Evolutionary conservation across 2,329 filamentous ascomycete species (phyloP), one percentile per base, ranked within the genome.

Genomic region (Colletotrichum cuscutae): DNA sequence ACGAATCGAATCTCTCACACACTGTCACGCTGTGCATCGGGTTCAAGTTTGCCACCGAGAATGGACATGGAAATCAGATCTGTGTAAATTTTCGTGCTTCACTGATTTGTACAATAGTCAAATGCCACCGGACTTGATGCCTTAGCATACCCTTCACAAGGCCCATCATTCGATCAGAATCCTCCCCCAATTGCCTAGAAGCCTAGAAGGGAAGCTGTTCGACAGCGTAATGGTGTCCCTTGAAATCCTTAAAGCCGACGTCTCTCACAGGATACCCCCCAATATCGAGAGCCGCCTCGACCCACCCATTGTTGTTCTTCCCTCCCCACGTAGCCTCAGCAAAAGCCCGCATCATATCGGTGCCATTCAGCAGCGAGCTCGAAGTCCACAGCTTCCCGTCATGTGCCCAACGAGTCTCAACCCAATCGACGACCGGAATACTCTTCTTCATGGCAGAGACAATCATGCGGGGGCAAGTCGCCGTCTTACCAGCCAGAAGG

Each of bases 371-470:
- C 22, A 83, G 72, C 3, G 80, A 69, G 6, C 81, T 79, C 58
- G 78, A 80, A 1, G 80, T 82, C 82, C 82, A 83, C 28, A 83
- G 42, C 76, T 82, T 83, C 0, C 80, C 82, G 42, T 83, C 82
- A 2, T 75, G 74, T 4, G 74, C 79, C 79, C 81, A 83, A 22
- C 82, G 81, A 69, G 78, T 81, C 74, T 82, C 79, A 4, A 84
- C 78, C 84, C 84, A 86, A 26, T 80, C 76, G 11, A 78, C 77
- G 0, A 76, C 74, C 0, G 82, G 81, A 3, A 76, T 77, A 5
- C 75, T 54, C 60, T 78, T 30, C 1, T 77, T 76, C n/a, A 84
- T 58, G 11, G 62, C 35, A 0, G 73, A 68, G 1, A 85, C 56
- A 24, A 82, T 54, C 5, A 65, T 3, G 3, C 78, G 80, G 2